Base-by-base conservation (phyloP, 345 rosid species). In the Geranium rotundifolium region DNA sequence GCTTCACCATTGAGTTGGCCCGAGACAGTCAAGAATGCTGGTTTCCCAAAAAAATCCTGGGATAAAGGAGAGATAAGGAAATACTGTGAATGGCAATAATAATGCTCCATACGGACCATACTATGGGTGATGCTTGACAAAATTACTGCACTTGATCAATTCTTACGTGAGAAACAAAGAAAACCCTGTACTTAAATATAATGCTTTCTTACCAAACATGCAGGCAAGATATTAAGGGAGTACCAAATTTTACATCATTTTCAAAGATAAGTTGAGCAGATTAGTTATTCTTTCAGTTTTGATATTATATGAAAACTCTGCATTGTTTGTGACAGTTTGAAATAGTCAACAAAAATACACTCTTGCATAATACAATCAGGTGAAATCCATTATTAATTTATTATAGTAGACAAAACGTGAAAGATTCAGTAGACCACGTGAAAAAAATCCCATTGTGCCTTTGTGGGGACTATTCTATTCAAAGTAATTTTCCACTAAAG, bases 1-100 rank as follows among this genome's bases (percentile, higher is more conserved):
- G 99, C 83, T 84, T 93, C 99, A 60, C 84, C 99, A 80, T 93
- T 93, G 58, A 90, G 99, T 79, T 93, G 99, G 61, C 99, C 99
- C 23, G 97, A 93, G 65, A 93, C 97, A 1, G 97, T 90, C 77
- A 93, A 81, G 82, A 93, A 93, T 29, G 97, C 96, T 67, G 99
- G 96, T 72, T 93, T 90, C 64, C 88, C 96, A 69, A 93, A 93
- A 79, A 90, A 93, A 72, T 93, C 97, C 99, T 93, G 80, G 59
- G 46, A 59, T 52, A 61, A 46, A 46, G 10, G 3, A 46, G 46
- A 10, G 12, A 46, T 2, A 46, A 7, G 52, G 12, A 46, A 46
- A 46, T 46, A 46, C 12, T 46, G 52, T 46, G 14, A 46, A 14
- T 46, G 52, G 13, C 14, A 46, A 46, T 46, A 46, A 46, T 46